These are phyloP conservation scores for Colletotrichum neosansevieriae DNA, from an alignment of 2,329 filamentous ascomycete genomes.

Conservation along the genomic window DNA sequence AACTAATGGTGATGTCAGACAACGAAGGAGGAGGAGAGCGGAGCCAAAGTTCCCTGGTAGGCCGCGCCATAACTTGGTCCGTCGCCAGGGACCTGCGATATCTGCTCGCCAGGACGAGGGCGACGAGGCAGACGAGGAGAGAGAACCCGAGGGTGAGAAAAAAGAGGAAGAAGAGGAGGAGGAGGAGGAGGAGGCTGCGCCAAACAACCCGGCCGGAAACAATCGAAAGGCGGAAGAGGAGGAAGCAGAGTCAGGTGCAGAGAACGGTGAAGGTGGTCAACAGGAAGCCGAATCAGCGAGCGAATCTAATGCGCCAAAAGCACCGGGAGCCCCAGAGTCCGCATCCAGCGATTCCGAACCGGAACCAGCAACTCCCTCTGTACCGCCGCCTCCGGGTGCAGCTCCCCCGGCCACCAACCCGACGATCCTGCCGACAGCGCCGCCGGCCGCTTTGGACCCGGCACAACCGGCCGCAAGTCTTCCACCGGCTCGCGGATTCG, in stretches of 20 bases:
- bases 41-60: constrained; percentile 29
- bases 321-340: neutral
- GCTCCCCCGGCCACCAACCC: constrained; percentile 2
- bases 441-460: constrained; percentile 14
- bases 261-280: neutral
- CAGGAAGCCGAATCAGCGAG: constrained; percentile 7
- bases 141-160: constrained; percentile 1
- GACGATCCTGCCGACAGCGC: neutral
- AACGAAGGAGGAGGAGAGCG: constrained; percentile 29
- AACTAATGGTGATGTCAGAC: constrained; percentile 2
- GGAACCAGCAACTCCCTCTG: constrained; percentile 5
- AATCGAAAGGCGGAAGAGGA: constrained; percentile 2
- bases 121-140: constrained; percentile 31
- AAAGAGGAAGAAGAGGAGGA: constrained; percentile 16
- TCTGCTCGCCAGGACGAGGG: neutral
- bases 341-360: constrained; percentile 27
- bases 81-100: neutral
- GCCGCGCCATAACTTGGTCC: constrained; percentile 28
- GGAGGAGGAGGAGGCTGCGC: neutral
- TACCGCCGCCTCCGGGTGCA: constrained; percentile 4
- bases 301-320: constrained; percentile 4
- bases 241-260: neutral
- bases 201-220: neutral
- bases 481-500: constrained; percentile 24
- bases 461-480: neutral